Evolutionary conservation across 1,284 basidiomycete genomes (phyloP), one percentile per base, ranked within the genome.

Genomic region (Anthracocystis panici-leucophaei): DNA sequence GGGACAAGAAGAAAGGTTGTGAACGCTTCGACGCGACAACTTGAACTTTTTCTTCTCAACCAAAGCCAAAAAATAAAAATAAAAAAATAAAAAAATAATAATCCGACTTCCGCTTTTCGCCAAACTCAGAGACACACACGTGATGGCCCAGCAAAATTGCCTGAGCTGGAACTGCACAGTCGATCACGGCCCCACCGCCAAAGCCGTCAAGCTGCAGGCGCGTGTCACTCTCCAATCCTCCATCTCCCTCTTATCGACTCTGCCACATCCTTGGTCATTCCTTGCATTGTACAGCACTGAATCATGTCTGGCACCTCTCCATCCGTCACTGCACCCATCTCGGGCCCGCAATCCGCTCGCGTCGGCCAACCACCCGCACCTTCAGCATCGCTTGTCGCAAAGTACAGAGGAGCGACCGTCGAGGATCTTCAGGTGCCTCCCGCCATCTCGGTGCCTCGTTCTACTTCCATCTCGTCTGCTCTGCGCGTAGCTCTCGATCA

Each of bases 341-440:
- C 71, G 52, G 78, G 76, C 18, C 80, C 80, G 27, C 75, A 73
- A 25, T 69, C 65, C 33, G 71, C 72, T 1, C 74, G 76, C 23
- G 65, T 75, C 46, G 61, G 76, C 23, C 65, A 71, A 50, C 72
- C 66, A 4, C 65, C 75, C 16, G 66, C 80, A 20, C 70, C 78
- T 27, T 74, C 78, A 16, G 57, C 73, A 18, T 62, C 66, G 21
- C 46, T 74, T 35, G 66, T 75, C 20, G 71, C 75, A 35, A 77
- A 79, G 56, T 82, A 81, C 66, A 57, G 80, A 33, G 80, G 80
- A 35, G 80, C 80, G 25, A 76, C 75, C 23, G 79, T 82, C 33
- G 81, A 82, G 41, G 81, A 82, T 49, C 69, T 82, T 16, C 81
- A 82, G 48, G 75, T 81, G 3, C 72, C 79, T 27, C 81, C 81